A percentile compares a stretch with the other conserved stretches of the same genome.
phyloP scores from a whole-genome alignment of 805 yeast genomes.

The Starmera amethionina region DNA sequence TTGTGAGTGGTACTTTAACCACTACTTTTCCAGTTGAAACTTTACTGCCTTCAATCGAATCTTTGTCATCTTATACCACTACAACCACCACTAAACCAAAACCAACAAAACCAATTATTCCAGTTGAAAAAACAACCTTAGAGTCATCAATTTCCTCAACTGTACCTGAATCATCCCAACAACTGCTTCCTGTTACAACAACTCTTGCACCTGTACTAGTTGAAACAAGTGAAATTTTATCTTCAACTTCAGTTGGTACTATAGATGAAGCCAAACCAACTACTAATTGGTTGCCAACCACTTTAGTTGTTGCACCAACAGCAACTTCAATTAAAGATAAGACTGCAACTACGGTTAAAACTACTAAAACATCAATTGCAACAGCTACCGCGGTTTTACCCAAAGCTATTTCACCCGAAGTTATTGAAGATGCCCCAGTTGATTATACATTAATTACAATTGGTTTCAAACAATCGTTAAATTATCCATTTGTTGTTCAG shows the following conservation, averaged over 20 bases:
- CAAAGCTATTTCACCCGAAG: conserved; percentile 65
- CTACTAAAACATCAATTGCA: conserved; percentile 18
- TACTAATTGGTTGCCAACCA: conserved; percentile 34
- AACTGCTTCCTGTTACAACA: conserved; percentile 13
- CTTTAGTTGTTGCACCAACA: conserved; percentile 27
- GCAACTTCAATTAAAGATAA: conserved; percentile 13
- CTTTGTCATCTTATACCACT: neutral
- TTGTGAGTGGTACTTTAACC: neutral
- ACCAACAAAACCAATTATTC: neutral
- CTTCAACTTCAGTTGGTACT: conserved; percentile 1
- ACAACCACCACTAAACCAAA: neutral
- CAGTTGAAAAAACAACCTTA: neutral
- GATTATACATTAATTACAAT: conserved; percentile 53
- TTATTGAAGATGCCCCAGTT: conserved; percentile 28
- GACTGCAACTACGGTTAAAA: conserved; percentile 21
- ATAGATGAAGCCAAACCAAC: conserved; percentile 7
- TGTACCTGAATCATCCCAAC: conserved; percentile 6
- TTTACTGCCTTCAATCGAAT: neutral
- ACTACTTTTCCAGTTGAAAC: neutral
- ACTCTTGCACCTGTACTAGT: conserved; percentile 5
- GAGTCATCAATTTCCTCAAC: neutral
- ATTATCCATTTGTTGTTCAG: conserved; percentile 74
- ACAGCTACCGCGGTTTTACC: conserved; percentile 39
- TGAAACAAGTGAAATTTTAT: neutral
- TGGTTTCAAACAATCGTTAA: conserved; percentile 71